Evolutionary conservation across 2,329 filamentous ascomycete species (phyloP), one percentile per base, ranked within the genome.

Genomic region (Shiraia sp.): DNA sequence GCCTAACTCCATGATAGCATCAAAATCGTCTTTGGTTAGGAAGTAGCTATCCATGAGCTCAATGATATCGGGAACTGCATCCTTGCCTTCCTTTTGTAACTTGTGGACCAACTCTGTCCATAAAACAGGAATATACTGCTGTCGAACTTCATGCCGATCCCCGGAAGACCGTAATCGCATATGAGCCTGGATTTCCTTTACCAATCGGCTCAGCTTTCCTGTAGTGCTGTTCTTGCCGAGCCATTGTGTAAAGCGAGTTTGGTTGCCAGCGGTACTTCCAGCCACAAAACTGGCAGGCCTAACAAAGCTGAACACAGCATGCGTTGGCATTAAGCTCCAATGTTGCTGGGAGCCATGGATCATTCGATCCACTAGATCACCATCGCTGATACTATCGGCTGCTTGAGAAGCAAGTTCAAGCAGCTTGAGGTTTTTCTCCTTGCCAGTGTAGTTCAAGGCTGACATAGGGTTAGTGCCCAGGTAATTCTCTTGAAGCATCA

Each of bases 401-500:
- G 93, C 93, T 58, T 88, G 81, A 51, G 95, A 91, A 15, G 86
- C 82, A 6, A 97, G 76, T 68, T 97, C 90, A 6, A 99, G 78
- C n/a, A 83, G 74, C 68, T 95, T 95, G 39, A 96, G 74, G 19
- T 82, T 86, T 49, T 85, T 79, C 66, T 92, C 86, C 50, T 81
- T 83, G 43, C 80, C 82, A 27, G 76, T 76, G 64, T 84, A 86
- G 14, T 76, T 77, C 47, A 76, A 79, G 3, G 88, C 74, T 10
- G 75, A 77, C 47, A 84, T 78, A 3, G 93, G 93, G 47, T 85
- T 88, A 2, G 90, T 90, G 49, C 83, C 86, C 10, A 99, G 78
- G 58, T 99, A 99, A 65, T 99, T 99, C 69, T 99, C 95, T 67
- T 99, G 93, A 32, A 99, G 84, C 93, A 99, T 97, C 38, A 99